Evolutionary conservation across 2,329 filamentous ascomycete genomes (phyloP).

Genomic region (Ramichloridium luteum): DNA sequence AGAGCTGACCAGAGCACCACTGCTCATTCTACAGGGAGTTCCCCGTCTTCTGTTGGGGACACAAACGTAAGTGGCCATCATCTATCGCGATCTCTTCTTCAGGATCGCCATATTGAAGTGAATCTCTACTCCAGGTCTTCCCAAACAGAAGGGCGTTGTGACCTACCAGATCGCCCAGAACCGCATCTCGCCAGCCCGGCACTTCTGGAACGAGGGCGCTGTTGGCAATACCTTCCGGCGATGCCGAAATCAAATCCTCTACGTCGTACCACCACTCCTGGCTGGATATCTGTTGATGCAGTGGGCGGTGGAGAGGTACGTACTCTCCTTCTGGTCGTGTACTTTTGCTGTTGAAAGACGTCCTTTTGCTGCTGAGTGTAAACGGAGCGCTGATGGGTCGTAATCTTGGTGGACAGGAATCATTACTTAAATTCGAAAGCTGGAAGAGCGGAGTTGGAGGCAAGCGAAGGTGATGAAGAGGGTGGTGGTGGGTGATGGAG

Average conservation of each 20-base stretch:
- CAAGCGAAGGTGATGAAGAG: too few species aligned
- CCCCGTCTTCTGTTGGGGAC: conserved; percentile 4
- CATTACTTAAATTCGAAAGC: conserved; percentile 5
- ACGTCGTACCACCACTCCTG: conserved; percentile 5
- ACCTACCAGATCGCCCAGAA: conserved; percentile 5
- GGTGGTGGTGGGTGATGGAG: neutral
- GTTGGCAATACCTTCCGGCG: conserved; percentile 4
- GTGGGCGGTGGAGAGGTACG: conserved; percentile 5
- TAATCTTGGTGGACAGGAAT: conserved; percentile 4
- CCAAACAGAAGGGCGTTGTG: neutral
- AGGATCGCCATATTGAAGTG: neutral
- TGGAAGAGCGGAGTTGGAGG: conserved; percentile 2
- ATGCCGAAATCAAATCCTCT: conserved; percentile 5
- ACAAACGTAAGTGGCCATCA: neutral
- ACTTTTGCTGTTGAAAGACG: too few species aligned
- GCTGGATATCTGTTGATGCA: conserved; percentile 4
- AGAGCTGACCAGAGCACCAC: neutral
- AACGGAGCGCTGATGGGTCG: neutral
- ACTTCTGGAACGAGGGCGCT: conserved; percentile 3
- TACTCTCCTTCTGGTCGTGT: too few species aligned
- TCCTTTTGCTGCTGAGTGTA: neutral
- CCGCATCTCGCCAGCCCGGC: conserved; percentile 2
- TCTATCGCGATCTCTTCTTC: neutral
- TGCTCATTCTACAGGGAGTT: conserved; percentile 1
- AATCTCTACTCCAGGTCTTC: neutral